Conservation (phyloP, 2,329 filamentous ascomycete genomes). For the Neofusicoccum cordaticola region DNA sequence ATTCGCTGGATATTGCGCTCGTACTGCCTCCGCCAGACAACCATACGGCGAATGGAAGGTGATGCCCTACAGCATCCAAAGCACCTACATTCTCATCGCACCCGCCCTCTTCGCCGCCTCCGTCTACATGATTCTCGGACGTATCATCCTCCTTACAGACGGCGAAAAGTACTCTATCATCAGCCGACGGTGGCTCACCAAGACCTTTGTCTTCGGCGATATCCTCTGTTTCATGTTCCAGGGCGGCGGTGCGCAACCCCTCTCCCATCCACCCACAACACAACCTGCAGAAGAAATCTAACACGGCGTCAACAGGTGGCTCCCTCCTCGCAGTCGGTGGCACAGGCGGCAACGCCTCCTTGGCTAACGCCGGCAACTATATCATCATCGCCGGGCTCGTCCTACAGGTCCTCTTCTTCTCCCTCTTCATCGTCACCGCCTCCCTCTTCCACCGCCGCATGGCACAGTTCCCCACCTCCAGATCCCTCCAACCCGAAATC, state of each 20-base stretch:
- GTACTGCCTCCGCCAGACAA: conserved; percentile 32
- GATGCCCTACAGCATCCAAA: conserved; percentile 44
- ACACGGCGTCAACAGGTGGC: too few species aligned
- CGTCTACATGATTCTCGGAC: conserved; percentile 45
- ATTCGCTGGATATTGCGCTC: conserved; percentile 49
- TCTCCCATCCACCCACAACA: too few species aligned
- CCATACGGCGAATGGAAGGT: conserved; percentile 25
- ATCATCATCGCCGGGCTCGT: conserved; percentile 50
- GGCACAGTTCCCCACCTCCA: conserved; percentile 19
- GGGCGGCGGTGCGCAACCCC: conserved; percentile 11
- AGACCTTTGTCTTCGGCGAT: conserved; percentile 44
- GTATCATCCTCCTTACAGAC: conserved; percentile 35
- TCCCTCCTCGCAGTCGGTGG: too few species aligned
- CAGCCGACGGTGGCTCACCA: conserved; percentile 36
- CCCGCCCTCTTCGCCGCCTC: conserved; percentile 48
- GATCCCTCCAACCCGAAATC: neutral
- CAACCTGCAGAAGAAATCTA: too few species aligned
- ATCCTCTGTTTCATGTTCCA: conserved; percentile 44
- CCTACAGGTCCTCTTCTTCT: conserved; percentile 52
- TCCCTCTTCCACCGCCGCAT: conserved; percentile 28
- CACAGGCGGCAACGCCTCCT: neutral
- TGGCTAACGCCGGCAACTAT: conserved; percentile 30
- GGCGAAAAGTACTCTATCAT: conserved; percentile 36
- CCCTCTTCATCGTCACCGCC: conserved; percentile 42
- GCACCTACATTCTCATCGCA: conserved; percentile 44